These are phyloP conservation scores for Epithemia pelagica DNA, from an alignment of 108 stramenopile species.

Conservation along the genomic window DNA sequence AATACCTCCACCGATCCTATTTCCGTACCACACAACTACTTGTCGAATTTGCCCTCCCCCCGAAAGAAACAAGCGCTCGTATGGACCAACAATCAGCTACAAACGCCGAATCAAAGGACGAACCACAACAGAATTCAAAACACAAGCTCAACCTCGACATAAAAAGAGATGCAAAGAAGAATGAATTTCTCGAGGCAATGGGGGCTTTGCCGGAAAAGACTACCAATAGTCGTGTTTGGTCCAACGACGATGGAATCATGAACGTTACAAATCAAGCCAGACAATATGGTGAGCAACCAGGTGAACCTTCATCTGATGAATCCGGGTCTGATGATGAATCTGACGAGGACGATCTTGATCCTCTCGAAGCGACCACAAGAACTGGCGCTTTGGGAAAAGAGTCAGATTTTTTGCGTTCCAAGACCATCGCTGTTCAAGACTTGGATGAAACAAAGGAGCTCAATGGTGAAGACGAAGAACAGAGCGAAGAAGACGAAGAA, in stretches of 20 bases:
- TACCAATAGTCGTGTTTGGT: constrained; percentile 73
- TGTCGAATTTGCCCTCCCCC: constrained; percentile 54
- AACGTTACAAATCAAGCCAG: constrained; percentile 3
- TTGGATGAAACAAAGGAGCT: constrained; percentile 36
- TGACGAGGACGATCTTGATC: constrained; percentile 21
- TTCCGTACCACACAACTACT: constrained; percentile 44
- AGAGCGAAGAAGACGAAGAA: not conserved
- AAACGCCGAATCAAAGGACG: constrained; percentile 10
- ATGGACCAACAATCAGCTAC: constrained; percentile 17
- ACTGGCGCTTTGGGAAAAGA: constrained; percentile 7
- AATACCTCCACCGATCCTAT: constrained; percentile 52
- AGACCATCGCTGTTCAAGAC: constrained; percentile 46
- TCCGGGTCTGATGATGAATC: constrained; percentile 22
- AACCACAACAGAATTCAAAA: constrained; percentile 19
- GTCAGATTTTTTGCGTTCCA: constrained; percentile 78
- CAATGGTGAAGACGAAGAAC: constrained; percentile 27
- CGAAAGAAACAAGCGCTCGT: constrained; percentile 21
- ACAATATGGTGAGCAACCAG: constrained; percentile 21
- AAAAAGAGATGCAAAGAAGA: constrained; percentile 6
- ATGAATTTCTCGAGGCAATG: constrained; percentile 29
- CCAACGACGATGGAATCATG: constrained; percentile 69
- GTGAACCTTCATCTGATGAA: constrained; percentile 18
- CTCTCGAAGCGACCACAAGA: constrained; percentile 4
- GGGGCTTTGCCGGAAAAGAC: constrained; percentile 20
- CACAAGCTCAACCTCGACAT: constrained; percentile 19